Evolutionary conservation across 495 filamentous ascomycete genomes (phyloP).

Genomic region (Achaetomiella virescens): DNA sequence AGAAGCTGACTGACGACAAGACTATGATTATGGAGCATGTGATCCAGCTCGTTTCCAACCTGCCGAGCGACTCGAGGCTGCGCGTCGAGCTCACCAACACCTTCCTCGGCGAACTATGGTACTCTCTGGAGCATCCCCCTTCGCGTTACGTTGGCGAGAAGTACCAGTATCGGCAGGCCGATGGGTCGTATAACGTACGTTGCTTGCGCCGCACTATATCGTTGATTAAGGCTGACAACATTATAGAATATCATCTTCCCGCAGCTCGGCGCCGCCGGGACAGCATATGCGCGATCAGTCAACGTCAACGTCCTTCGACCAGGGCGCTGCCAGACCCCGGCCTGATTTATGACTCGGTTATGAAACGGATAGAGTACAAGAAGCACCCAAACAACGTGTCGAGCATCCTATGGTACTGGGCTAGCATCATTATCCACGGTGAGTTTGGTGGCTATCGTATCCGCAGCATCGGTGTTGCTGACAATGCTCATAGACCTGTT

Average conservation of each 20-base stretch:
- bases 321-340: slow-evolving; percentile 65
- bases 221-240: too few relatives aligned
- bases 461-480: not conserved
- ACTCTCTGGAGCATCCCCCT: slow-evolving; percentile 52
- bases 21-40: slow-evolving; percentile 74
- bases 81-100: slow-evolving; percentile 59
- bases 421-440: slow-evolving; percentile 82
- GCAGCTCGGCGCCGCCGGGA: slow-evolving; percentile 41
- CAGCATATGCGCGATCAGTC: slow-evolving; percentile 67
- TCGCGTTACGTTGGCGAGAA: slow-evolving; percentile 57
- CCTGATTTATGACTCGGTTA: slow-evolving; percentile 67
- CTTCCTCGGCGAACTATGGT: slow-evolving; percentile 67
- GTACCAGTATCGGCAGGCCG: slow-evolving; percentile 61
- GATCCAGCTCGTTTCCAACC: slow-evolving; percentile 64
- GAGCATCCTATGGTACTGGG: slow-evolving; percentile 83
- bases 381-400: slow-evolving; percentile 67
- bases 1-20: slow-evolving; percentile 64
- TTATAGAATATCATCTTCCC: slow-evolving; percentile 43
- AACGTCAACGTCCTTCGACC: slow-evolving; percentile 56
- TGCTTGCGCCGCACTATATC: too few relatives aligned
- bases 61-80: slow-evolving; percentile 57
- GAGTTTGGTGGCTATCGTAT: not conserved
- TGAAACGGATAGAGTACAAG: slow-evolving; percentile 42
- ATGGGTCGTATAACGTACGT: slow-evolving; percentile 62
- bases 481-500: slow-evolving; percentile 28